phyloP scores from a whole-genome alignment of 805 yeast genomes.

The Lachancea quebecensis region DNA sequence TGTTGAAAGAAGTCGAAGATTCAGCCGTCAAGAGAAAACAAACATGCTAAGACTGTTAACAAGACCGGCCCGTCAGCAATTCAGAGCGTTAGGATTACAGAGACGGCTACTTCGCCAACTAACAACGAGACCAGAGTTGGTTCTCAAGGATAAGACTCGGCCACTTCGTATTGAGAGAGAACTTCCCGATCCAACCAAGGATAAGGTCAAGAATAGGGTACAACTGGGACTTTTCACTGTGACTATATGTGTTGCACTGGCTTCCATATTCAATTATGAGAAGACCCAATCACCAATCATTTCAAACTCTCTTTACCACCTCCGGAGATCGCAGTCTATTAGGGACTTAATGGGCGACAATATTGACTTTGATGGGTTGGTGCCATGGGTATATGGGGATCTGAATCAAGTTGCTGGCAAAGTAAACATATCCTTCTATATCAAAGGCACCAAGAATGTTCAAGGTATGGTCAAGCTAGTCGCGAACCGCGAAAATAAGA shows the following conservation, averaged over 20 bases:
- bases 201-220: slow-evolving; percentile 42
- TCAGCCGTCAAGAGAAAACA: neutral
- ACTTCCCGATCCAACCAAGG: slow-evolving; percentile 72
- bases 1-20: too few relatives aligned
- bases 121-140: slow-evolving; percentile 9
- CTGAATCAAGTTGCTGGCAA: slow-evolving; percentile 77
- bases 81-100: neutral
- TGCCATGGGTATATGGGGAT: slow-evolving; percentile 87
- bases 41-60: neutral
- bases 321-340: slow-evolving; percentile 68
- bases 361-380: slow-evolving; percentile 56
- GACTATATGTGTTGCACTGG: slow-evolving; percentile 47
- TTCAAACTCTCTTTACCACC: slow-evolving; percentile 74
- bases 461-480: slow-evolving; percentile 53
- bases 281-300: slow-evolving; percentile 85
- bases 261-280: slow-evolving; percentile 84
- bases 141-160: slow-evolving; percentile 20
- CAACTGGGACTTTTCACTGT: slow-evolving; percentile 50
- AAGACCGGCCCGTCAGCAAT: neutral
- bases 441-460: slow-evolving; percentile 55
- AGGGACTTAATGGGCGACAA: slow-evolving; percentile 62
- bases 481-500: slow-evolving; percentile 61
- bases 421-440: slow-evolving; percentile 64
- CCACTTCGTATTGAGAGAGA: slow-evolving; percentile 69
- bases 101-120: neutral